phyloP scores from a whole-genome alignment of 768 basidiomycete species.

The Podaxis sp. region DNA sequence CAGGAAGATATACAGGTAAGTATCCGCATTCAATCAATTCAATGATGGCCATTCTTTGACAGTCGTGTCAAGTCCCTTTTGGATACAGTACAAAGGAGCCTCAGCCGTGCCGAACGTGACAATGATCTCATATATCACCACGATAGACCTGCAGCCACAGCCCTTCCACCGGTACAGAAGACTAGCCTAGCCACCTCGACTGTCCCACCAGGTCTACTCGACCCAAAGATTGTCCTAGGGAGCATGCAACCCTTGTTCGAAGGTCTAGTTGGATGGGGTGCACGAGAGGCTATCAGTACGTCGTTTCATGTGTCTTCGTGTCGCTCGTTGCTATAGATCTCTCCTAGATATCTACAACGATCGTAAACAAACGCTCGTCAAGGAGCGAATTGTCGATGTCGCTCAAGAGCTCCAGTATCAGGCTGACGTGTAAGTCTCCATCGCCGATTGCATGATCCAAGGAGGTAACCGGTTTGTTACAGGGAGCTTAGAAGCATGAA shows the following conservation, averaged over 20 bases:
- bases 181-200: slow-evolving; percentile 62
- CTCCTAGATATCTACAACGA: slow-evolving; percentile 79
- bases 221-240: slow-evolving; percentile 53
- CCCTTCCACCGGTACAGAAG: slow-evolving; percentile 60
- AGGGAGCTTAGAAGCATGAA: slow-evolving; percentile 70
- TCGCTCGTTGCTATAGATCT: not conserved
- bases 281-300: slow-evolving; percentile 82
- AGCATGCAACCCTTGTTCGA: slow-evolving; percentile 63
- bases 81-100: slow-evolving; percentile 61
- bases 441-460: not conserved
- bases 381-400: slow-evolving; percentile 58
- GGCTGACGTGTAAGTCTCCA: slow-evolving; percentile 49
- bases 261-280: slow-evolving; percentile 81
- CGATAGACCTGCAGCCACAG: slow-evolving; percentile 69
- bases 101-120: slow-evolving; percentile 76
- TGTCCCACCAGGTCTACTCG: slow-evolving; percentile 49
- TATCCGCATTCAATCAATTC: slow-evolving; percentile 23
- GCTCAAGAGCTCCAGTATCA: slow-evolving; percentile 60
- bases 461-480: slow-evolving; percentile 1
- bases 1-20: slow-evolving; percentile 85
- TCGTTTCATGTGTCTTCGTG: slow-evolving; percentile 8
- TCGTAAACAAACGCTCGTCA: slow-evolving; percentile 64
- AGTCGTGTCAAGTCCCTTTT: slow-evolving; percentile 59
- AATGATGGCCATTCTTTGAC: slow-evolving; percentile 5
- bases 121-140: slow-evolving; percentile 96